A percentile compares a stretch with the other conserved stretches of the same genome.
These are phyloP conservation scores for Syzygium aqueum DNA, from an alignment of 345 rosid species.

Conservation along the genomic window DNA sequence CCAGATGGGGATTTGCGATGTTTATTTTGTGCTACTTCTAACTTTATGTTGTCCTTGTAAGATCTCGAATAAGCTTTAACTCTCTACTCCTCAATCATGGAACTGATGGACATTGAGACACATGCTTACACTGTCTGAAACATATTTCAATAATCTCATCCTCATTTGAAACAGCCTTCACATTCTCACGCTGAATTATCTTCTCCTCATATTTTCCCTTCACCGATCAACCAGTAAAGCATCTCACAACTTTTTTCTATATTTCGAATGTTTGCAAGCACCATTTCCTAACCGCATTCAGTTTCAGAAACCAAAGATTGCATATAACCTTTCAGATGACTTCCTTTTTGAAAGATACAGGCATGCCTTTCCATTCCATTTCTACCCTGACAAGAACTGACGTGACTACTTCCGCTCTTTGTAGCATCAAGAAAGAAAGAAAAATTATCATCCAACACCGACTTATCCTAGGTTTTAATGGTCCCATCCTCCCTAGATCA, in stretches of 20 bases:
- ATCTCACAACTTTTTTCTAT: background rate
- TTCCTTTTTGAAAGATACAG: background rate
- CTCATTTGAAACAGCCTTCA: background rate
- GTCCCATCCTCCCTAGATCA: background rate
- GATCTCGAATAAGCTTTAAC: background rate
- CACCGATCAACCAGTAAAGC: background rate
- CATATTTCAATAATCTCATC: background rate
- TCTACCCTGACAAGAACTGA: background rate
- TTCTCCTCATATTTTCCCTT: background rate
- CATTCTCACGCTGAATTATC: background rate
- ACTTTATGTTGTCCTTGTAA: background rate
- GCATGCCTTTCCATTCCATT: background rate
- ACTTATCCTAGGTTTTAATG: background rate
- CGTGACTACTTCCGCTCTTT: background rate
- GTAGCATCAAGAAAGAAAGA: background rate
- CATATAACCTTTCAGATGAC: background rate
- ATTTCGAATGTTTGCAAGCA: background rate
- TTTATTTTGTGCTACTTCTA: background rate
- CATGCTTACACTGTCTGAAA: background rate
- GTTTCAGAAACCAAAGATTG: background rate
- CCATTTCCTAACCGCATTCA: background rate
- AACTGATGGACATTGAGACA: background rate
- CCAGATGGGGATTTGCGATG: background rate
- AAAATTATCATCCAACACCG: background rate
- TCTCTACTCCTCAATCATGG: background rate